Conservation (phyloP, 108 stramenopile genomes). For the Chaetoceros muelleri region DNA sequence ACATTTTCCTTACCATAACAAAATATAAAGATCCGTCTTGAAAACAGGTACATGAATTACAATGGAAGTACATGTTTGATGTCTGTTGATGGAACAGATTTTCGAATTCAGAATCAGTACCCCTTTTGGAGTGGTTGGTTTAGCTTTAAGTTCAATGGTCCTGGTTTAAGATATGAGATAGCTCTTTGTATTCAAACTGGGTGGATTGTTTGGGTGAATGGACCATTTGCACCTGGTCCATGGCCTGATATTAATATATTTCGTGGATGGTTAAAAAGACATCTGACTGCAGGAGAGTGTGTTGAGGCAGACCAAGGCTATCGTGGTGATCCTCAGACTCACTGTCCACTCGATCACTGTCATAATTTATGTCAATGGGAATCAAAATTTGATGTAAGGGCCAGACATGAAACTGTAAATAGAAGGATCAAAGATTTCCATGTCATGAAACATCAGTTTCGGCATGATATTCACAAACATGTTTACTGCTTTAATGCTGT, state of each 20-base stretch:
- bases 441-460: constrained; percentile 3
- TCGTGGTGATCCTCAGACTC: background rate
- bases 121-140: constrained; percentile 1
- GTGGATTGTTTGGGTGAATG: constrained; percentile 17
- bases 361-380: background rate
- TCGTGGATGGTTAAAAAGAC: background rate
- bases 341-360: background rate
- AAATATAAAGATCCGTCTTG: constrained; percentile 3
- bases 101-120: background rate
- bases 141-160: constrained; percentile 14
- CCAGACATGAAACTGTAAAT: constrained; percentile 17
- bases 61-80: background rate
- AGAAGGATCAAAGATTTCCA: constrained; percentile 14
- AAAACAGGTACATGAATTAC: constrained; percentile 1
- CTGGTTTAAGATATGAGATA: constrained; percentile 13
- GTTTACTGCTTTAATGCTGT: constrained; percentile 2
- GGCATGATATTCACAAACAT: constrained; percentile 7
- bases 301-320: constrained; percentile 16
- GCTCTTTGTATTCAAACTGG: constrained; percentile 16
- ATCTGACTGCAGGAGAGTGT: constrained; percentile 4
- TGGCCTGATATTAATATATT: constrained; percentile 12
- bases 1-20: too few species aligned
- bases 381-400: background rate
- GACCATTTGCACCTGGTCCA: constrained; percentile 10
- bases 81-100: constrained; percentile 11